Evolutionary conservation across 2,329 filamentous ascomycete species (phyloP).

Genomic region (Grosmannia clavigera): DNA sequence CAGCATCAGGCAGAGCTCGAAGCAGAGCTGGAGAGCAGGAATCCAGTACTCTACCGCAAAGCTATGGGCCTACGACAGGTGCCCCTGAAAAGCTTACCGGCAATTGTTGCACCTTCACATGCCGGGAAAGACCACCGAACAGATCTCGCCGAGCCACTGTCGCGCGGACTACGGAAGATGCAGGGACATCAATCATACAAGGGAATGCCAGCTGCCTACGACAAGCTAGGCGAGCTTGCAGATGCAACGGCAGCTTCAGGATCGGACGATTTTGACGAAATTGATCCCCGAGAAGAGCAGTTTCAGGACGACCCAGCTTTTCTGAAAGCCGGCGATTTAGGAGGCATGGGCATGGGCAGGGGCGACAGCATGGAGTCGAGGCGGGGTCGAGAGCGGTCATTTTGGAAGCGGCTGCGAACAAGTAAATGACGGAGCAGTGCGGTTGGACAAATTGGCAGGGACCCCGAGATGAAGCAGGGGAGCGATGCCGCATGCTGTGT

Average conservation of each 20-base stretch:
- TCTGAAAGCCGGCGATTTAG: conserved; percentile 12
- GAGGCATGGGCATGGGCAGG: conserved; percentile 5
- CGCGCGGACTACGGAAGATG: conserved; percentile 22
- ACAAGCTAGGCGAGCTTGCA: conserved; percentile 11
- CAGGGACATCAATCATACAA: conserved; percentile 10
- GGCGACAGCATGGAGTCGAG: conserved; percentile 2
- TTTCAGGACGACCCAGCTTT: conserved; percentile 32
- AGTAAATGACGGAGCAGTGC: conserved; percentile 6
- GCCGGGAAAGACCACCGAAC: conserved; percentile 13
- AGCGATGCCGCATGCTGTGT: not conserved
- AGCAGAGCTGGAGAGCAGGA: conserved; percentile 31
- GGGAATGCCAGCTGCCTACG: conserved; percentile 7
- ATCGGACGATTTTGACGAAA: conserved; percentile 23
- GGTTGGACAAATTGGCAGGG: not conserved
- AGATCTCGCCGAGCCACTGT: conserved; percentile 18
- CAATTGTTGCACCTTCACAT: not conserved
- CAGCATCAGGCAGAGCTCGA: conserved; percentile 37
- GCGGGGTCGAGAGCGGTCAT: conserved; percentile 11
- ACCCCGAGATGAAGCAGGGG: not conserved
- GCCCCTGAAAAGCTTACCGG: not conserved
- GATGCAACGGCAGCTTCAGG: conserved; percentile 3
- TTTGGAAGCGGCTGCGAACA: conserved; percentile 17
- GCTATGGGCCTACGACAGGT: conserved; percentile 23
- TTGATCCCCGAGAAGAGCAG: conserved; percentile 32
- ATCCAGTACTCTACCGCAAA: conserved; percentile 34